Percentiles rank a stretch among this genome's conserved stretches.
Conservation (phyloP, 495 filamentous ascomycete genomes). For the Xylaria acuta region DNA sequence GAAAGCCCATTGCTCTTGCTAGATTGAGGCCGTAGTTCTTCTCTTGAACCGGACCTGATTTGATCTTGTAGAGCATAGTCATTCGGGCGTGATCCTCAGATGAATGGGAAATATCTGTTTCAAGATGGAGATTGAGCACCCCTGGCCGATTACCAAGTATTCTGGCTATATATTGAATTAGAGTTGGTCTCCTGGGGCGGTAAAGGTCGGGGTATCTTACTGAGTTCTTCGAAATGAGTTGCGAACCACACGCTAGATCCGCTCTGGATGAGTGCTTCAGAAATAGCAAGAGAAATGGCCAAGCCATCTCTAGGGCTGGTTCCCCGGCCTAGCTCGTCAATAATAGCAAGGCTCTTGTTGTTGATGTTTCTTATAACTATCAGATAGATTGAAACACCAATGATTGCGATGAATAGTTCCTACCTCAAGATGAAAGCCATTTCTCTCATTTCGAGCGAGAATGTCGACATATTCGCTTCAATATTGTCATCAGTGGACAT, state of each 20-base stretch:
- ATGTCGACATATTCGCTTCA: constrained; percentile 90
- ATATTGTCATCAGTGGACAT: constrained; percentile 87
- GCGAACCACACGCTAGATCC: constrained; percentile 85
- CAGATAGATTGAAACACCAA: constrained; percentile 23
- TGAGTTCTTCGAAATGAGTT: constrained; percentile 86
- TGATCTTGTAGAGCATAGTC: constrained; percentile 85
- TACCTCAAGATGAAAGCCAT: constrained; percentile 85
- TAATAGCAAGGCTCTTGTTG: constrained; percentile 75
- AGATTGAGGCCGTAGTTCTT: constrained; percentile 81
- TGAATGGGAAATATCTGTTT: constrained; percentile 64
- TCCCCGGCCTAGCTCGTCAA: constrained; percentile 93
- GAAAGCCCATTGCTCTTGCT: constrained; percentile 77
- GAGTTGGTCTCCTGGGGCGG: not conserved
- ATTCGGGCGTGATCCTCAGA: constrained; percentile 58
- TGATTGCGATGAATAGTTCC: constrained; percentile 46
- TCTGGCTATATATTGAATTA: constrained; percentile 50
- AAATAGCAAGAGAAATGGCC: constrained; percentile 85
- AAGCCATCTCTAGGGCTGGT: constrained; percentile 90
- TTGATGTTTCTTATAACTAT: constrained; percentile 66
- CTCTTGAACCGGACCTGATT: constrained; percentile 70
- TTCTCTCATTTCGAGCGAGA: constrained; percentile 93
- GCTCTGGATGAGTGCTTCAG: constrained; percentile 83
- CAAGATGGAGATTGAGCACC: constrained; percentile 82
- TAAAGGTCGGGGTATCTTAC: constrained; percentile 37
- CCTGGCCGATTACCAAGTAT: constrained; percentile 76